A percentile compares a stretch with the other conserved stretches of the same genome.
phyloP scores from a whole-genome alignment of 768 basidiomycete species.

The Suillus bovinus region DNA sequence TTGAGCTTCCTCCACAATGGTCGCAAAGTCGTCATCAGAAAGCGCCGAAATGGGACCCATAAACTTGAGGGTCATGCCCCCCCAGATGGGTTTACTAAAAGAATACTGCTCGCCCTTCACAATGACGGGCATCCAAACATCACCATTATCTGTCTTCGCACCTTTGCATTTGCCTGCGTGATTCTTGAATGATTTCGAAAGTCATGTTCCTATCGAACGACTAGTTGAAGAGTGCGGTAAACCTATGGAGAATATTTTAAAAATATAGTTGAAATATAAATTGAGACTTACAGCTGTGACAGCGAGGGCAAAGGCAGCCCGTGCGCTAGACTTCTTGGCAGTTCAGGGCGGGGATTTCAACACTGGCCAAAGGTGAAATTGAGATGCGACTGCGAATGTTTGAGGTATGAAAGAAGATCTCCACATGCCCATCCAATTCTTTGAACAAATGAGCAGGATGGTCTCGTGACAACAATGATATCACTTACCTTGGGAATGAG shows the following conservation, averaged over 20 bases:
- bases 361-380: slow-evolving; percentile 13
- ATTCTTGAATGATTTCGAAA: slow-evolving; percentile 4
- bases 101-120: neutral
- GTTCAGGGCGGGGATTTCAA: slow-evolving; percentile 8
- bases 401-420: slow-evolving; percentile 14
- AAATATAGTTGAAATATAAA: neutral
- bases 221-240: slow-evolving; percentile 8
- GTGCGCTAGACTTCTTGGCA: neutral
- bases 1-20: slow-evolving; percentile 6
- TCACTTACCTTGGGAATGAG: too few species aligned
- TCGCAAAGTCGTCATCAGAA: slow-evolving; percentile 8
- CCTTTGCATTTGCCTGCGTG: neutral
- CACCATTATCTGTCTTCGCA: too few species aligned
- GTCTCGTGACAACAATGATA: too few species aligned
- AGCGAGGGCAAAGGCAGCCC: slow-evolving; percentile 13
- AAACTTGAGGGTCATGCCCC: slow-evolving; percentile 5
- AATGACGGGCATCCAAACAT: slow-evolving; percentile 11
- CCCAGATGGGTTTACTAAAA: slow-evolving; percentile 15
- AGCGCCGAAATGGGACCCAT: slow-evolving; percentile 11
- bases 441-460: too few species aligned
- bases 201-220: slow-evolving; percentile 4
- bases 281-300: slow-evolving; percentile 6
- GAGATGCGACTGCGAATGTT: slow-evolving; percentile 14
- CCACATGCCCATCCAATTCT: slow-evolving; percentile 11
- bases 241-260: slow-evolving; percentile 2